A percentile compares a stretch with the other conserved stretches of the same genome.
Conservation (phyloP, 2,329 filamentous ascomycete species). For the Xylariomycetidae sp. region DNA sequence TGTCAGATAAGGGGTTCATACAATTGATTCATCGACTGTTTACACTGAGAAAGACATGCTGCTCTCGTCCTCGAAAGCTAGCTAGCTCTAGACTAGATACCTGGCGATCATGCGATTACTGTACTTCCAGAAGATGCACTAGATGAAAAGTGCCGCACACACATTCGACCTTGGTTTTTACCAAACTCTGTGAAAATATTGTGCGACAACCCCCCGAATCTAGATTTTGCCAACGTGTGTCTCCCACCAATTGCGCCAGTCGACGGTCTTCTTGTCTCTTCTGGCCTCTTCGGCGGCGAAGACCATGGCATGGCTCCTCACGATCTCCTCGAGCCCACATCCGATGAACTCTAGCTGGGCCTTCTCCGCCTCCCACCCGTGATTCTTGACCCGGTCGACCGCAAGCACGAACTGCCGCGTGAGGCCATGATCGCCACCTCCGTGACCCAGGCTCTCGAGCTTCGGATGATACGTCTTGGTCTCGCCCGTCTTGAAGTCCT, state of each 20-base stretch:
- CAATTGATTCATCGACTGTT: too few relatives aligned
- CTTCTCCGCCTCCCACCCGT: slow-evolving; percentile 57
- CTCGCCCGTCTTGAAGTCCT: slow-evolving; percentile 61
- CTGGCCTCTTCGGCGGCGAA: slow-evolving; percentile 92
- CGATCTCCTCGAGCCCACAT: slow-evolving; percentile 77
- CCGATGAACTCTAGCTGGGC: slow-evolving; percentile 76
- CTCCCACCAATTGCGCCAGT: slow-evolving; percentile 75
- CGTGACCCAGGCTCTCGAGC: slow-evolving; percentile 57
- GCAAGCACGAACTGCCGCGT: slow-evolving; percentile 79
- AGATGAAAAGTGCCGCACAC: too few relatives aligned
- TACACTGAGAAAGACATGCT: too few relatives aligned
- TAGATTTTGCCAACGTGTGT: slow-evolving; percentile 38
- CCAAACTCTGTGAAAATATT: too few relatives aligned
- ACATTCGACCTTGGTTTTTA: too few relatives aligned
- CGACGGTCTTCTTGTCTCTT: slow-evolving; percentile 61
- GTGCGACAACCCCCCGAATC: too few relatives aligned
- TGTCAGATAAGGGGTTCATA: too few relatives aligned
- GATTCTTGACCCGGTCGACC: slow-evolving; percentile 72
- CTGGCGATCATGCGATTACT: too few relatives aligned
- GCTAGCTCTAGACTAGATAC: too few relatives aligned
- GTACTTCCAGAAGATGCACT: too few relatives aligned
- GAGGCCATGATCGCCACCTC: slow-evolving; percentile 76
- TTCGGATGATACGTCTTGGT: slow-evolving; percentile 56
- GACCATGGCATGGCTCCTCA: slow-evolving; percentile 87
- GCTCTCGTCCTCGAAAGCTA: too few relatives aligned